phyloP scores from a whole-genome alignment of 495 filamentous ascomycete genomes.

The Xylaria acuta region DNA sequence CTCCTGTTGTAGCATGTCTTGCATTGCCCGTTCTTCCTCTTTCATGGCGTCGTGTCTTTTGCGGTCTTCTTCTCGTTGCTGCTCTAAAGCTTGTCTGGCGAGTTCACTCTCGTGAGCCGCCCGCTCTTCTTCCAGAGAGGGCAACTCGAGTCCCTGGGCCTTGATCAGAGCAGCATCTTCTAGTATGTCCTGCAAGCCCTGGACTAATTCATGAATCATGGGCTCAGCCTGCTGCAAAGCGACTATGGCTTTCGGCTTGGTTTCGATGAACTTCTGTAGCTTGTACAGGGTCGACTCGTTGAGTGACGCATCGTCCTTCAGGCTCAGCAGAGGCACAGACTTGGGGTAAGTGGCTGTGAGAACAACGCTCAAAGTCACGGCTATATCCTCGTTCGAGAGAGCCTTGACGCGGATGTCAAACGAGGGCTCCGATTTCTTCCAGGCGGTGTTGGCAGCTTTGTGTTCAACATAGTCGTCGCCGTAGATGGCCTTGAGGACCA shows the following conservation, averaged over 20 bases:
- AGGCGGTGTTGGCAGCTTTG: conserved; percentile 73
- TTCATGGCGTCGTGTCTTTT: conserved; percentile 62
- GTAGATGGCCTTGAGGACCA: conserved; percentile 88
- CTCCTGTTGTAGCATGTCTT: conserved; percentile 79
- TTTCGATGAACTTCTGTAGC: conserved; percentile 71
- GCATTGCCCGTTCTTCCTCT: conserved; percentile 78
- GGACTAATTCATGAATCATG: conserved; percentile 89
- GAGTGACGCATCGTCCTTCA: conserved; percentile 68
- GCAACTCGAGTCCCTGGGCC: conserved; percentile 73
- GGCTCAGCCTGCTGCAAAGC: conserved; percentile 67
- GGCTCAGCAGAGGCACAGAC: conserved; percentile 72
- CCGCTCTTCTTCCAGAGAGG: conserved; percentile 89
- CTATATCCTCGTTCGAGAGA: conserved; percentile 68
- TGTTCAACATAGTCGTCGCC: conserved; percentile 86
- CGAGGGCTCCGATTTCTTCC: conserved; percentile 86
- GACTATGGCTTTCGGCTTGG: conserved; percentile 70
- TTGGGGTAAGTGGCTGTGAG: conserved; percentile 94
- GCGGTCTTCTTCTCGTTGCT: conserved; percentile 55
- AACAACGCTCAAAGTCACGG: conserved; percentile 69
- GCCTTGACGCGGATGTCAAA: conserved; percentile 82
- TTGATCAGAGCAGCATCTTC: conserved; percentile 82
- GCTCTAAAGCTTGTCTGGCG: conserved; percentile 54
- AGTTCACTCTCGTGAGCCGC: conserved; percentile 66
- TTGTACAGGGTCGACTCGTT: conserved; percentile 68
- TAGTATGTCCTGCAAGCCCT: conserved; percentile 82